Evolutionary conservation across 441 rosid genomes (phyloP).

Genomic region (Gossypium schwendimanii): DNA sequence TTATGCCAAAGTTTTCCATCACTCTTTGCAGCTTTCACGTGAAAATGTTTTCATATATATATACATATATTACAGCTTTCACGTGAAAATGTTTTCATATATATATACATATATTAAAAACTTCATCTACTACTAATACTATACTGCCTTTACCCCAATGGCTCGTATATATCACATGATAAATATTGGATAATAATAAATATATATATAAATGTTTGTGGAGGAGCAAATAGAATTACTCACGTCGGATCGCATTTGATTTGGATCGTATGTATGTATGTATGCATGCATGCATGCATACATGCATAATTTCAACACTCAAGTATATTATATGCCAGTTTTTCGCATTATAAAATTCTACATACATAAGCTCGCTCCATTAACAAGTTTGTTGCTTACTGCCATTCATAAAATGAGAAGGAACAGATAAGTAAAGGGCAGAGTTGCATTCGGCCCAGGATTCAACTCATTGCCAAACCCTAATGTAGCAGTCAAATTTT

Average conservation of each 20-base stretch:
- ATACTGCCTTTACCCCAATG: not conserved
- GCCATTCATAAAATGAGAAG: not conserved
- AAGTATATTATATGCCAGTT: not conserved
- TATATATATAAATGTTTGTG: not conserved
- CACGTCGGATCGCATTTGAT: too few relatives aligned
- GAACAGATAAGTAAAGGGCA: not conserved
- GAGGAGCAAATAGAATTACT: not conserved
- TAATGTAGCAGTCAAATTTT: slow-evolving; percentile 5
- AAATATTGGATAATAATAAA: not conserved
- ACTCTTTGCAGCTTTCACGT: not conserved
- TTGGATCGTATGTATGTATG: not conserved
- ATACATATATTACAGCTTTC: not conserved
- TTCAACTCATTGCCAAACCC: slow-evolving; percentile 3
- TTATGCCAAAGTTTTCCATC: not conserved
- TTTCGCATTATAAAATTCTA: too few relatives aligned
- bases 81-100: not conserved
- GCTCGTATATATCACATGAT: not conserved
- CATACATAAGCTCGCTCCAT: too few relatives aligned
- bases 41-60: not conserved
- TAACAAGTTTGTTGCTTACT: too few relatives aligned
- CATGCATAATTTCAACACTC: not conserved
- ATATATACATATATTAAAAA: not conserved
- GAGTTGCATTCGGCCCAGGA: not conserved
- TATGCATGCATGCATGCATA: not conserved
- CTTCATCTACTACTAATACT: not conserved